phyloP scores from a whole-genome alignment of 305 asterid genomes.

The Solanum hybrid region DNA sequence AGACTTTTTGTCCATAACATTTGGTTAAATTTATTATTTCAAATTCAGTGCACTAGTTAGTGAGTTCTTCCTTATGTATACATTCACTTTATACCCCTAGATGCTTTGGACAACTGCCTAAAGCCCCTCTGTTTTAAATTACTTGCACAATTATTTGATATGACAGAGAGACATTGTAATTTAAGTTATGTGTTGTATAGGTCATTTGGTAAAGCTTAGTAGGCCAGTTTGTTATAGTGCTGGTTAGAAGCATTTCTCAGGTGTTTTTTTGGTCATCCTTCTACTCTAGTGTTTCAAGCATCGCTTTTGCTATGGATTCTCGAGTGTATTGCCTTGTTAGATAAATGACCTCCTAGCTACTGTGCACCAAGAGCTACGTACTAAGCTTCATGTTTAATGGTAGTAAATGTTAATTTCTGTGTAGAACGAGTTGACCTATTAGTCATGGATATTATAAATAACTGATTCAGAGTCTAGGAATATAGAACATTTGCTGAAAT shows the following conservation, averaged over 20 bases:
- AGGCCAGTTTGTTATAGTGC: neutral
- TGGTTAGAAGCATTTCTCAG: neutral
- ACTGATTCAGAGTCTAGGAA: neutral
- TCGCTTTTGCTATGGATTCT: neutral
- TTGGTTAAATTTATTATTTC: neutral
- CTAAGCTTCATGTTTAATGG: neutral
- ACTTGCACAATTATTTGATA: neutral
- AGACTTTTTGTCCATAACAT: neutral
- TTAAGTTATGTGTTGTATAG: neutral
- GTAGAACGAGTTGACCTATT: neutral
- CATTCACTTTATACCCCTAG: neutral
- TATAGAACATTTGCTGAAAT: neutral
- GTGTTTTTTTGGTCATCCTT: neutral
- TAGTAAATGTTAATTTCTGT: neutral
- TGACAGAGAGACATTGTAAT: neutral
- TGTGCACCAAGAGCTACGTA: neutral
- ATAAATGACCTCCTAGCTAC: neutral
- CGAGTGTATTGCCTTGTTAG: neutral
- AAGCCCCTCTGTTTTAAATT: neutral
- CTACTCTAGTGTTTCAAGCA: neutral
- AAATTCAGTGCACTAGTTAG: neutral
- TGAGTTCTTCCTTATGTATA: neutral
- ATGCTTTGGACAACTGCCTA: neutral
- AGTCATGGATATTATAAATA: neutral
- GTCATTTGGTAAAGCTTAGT: neutral